Evolutionary conservation across 352 stramenopile genomes (phyloP).

Genomic region (Phytopythium sindhum): DNA sequence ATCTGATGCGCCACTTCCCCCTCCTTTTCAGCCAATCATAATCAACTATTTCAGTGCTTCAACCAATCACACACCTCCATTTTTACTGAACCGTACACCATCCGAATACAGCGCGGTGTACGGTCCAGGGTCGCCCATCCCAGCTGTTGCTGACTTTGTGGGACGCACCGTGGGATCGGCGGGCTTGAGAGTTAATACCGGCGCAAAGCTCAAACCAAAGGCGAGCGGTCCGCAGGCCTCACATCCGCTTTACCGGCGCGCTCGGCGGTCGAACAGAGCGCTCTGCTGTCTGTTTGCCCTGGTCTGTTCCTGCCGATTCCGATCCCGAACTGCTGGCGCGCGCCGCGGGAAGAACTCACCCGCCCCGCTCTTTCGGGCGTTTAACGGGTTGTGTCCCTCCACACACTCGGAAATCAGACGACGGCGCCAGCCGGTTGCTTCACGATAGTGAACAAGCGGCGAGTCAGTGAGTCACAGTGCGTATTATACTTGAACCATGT

Average conservation of each 20-base stretch:
- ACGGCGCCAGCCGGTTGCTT: no score
- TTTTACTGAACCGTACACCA: not conserved
- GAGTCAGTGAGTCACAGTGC: no score
- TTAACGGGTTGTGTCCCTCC: no score
- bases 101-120: conserved; percentile 10
- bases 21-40: not conserved
- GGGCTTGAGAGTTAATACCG: not conserved
- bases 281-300: not conserved
- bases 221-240: not conserved
- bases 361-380: no score
- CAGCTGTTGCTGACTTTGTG: conserved; percentile 1
- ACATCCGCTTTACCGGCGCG: not conserved
- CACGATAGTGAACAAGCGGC: no score
- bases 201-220: not conserved
- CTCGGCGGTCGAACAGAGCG: conserved; percentile 2
- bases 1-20: not conserved
- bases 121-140: conserved; percentile 4
- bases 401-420: no score
- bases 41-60: not conserved
- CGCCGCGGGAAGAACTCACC: no score
- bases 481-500: no score
- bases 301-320: not conserved
- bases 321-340: not conserved
- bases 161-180: conserved; percentile 2
- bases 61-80: not conserved